Conservation (phyloP, 2,329 filamentous ascomycete species). For the Aurifilum marmelostoma region DNA sequence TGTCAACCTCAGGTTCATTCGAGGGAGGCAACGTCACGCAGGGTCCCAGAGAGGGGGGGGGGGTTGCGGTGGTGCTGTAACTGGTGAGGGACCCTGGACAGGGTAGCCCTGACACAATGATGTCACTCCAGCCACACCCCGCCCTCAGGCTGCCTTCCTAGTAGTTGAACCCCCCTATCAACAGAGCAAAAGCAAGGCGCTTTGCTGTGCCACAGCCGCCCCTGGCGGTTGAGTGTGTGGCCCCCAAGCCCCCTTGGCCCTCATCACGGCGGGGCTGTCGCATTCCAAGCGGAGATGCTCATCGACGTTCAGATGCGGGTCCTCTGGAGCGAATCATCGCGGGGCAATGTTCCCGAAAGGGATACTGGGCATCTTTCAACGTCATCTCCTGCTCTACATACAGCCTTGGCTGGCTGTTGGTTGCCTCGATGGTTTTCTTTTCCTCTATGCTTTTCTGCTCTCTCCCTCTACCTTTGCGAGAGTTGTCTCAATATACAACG, state of each 20-base stretch:
- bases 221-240: not conserved
- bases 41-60: no score
- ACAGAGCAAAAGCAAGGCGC: no score
- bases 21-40: not conserved
- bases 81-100: not conserved
- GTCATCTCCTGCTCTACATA: not conserved
- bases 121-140: slow-evolving; percentile 21
- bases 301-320: not conserved
- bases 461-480: not conserved
- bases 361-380: not conserved
- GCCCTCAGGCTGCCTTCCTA: not conserved
- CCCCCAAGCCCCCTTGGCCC: no score
- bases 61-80: not conserved
- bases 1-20: not conserved
- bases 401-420: not conserved
- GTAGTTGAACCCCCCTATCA: not conserved
- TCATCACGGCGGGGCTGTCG: not conserved
- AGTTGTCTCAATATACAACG: no score
- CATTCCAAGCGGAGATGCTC: not conserved
- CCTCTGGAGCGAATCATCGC: not conserved
- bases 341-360: not conserved
- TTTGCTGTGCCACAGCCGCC: not conserved
- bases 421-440: not conserved
- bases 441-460: no score
- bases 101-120: slow-evolving; percentile 12